phyloP scores from a whole-genome alignment of 2,329 filamentous ascomycete species.

The Drechslerella stenobrocha region DNA sequence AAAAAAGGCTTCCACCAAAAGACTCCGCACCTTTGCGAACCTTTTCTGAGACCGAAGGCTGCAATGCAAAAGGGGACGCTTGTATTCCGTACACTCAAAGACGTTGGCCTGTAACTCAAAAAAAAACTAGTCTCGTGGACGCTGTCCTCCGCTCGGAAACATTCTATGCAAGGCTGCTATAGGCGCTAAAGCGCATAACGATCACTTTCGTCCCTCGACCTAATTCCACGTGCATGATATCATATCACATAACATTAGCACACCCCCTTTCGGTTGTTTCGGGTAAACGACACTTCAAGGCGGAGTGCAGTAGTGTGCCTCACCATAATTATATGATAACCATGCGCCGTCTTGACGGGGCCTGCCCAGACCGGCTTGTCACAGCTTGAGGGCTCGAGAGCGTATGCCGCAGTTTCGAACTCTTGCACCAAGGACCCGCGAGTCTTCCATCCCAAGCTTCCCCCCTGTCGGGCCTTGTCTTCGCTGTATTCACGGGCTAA shows the following conservation, averaged over 20 bases:
- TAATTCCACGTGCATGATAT: constrained; percentile 12
- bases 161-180: neutral
- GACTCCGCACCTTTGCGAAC: too few species aligned
- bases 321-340: constrained; percentile 49
- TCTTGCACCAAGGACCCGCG: constrained; percentile 51
- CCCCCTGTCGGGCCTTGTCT: constrained; percentile 52
- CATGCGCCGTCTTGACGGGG: constrained; percentile 51
- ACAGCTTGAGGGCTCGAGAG: constrained; percentile 49
- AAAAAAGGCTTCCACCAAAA: too few species aligned
- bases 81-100: too few species aligned
- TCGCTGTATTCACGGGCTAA: constrained; percentile 52
- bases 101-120: too few species aligned
- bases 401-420: constrained; percentile 52
- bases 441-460: constrained; percentile 52
- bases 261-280: neutral
- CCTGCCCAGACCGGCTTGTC: constrained; percentile 52
- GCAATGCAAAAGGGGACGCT: too few species aligned
- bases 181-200: constrained; percentile 3
- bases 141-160: too few species aligned
- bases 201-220: constrained; percentile 47
- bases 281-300: too few species aligned
- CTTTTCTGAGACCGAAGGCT: too few species aligned
- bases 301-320: constrained; percentile 24
- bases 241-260: constrained; percentile 9
- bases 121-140: too few species aligned